Evolutionary conservation across 495 filamentous ascomycete species (phyloP).

Genomic region (Jackrogersella minutella): DNA sequence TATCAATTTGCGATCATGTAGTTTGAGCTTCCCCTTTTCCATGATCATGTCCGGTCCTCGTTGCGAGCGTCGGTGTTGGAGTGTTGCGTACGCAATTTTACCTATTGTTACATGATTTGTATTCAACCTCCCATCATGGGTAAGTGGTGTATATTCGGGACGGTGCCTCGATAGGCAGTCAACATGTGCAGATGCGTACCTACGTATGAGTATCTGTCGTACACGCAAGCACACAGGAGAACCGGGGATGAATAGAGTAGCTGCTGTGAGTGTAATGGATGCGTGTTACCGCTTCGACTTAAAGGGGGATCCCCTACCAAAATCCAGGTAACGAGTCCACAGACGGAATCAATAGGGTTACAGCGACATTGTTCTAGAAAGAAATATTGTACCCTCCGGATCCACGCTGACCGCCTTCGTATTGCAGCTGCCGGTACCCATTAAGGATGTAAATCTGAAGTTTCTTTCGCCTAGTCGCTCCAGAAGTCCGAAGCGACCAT

Average conservation of each 20-base stretch:
- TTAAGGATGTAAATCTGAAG: conserved; percentile 31
- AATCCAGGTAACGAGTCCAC: conserved; percentile 28
- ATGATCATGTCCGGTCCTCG: conserved; percentile 18
- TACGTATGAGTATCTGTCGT: conserved; percentile 2
- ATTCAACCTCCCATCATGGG: conserved; percentile 31
- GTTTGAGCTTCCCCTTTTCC: conserved; percentile 26
- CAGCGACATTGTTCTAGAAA: conserved; percentile 39
- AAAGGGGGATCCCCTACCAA: conserved; percentile 20
- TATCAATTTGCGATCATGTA: conserved; percentile 29
- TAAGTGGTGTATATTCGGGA: conserved; percentile 23
- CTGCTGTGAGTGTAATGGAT: conserved; percentile 14
- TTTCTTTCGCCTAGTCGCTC: conserved; percentile 12
- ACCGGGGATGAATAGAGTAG: conserved; percentile 9
- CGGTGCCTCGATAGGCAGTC: conserved; percentile 37
- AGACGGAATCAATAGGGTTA: conserved; percentile 15
- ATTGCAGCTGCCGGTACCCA: conserved; percentile 39
- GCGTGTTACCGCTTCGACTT: conserved; percentile 31
- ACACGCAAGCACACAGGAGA: background rate
- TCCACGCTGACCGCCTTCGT: conserved; percentile 39
- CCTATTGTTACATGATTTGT: conserved; percentile 21
- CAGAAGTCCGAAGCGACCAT: conserved; percentile 18
- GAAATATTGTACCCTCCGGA: conserved; percentile 17
- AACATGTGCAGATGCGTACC: conserved; percentile 28
- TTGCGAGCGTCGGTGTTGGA: conserved; percentile 6
- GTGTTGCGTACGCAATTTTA: conserved; percentile 5